Conservation (phyloP, 1,284 basidiomycete species). For the Boletus holoroseus region DNA sequence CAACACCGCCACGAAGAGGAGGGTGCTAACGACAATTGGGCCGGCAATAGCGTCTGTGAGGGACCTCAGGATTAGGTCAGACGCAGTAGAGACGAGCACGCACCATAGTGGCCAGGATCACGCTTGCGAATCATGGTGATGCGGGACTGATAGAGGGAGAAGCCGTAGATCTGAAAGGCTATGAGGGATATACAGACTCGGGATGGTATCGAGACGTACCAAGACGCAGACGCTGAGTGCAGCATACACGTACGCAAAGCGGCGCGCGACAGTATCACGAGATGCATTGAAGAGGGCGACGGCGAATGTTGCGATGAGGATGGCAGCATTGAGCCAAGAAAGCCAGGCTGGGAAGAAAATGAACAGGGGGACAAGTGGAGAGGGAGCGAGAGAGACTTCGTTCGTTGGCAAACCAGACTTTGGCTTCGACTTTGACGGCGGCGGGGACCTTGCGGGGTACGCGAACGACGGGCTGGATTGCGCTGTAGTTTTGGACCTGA, state of each 20-base stretch:
- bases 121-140: constrained; percentile 88
- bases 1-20: constrained; percentile 80
- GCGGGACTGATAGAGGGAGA: constrained; percentile 81
- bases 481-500: constrained; percentile 61
- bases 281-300: constrained; percentile 88
- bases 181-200: constrained; percentile 14
- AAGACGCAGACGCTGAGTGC: constrained; percentile 65
- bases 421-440: constrained; percentile 89
- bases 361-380: background rate
- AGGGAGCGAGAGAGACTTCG: constrained; percentile 57
- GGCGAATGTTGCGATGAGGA: constrained; percentile 82
- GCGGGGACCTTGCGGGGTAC: constrained; percentile 86
- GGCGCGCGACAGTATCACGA: constrained; percentile 64
- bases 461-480: constrained; percentile 57
- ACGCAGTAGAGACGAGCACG: constrained; percentile 23
- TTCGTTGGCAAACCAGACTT: constrained; percentile 99
- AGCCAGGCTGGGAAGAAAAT: constrained; percentile 65
- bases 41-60: constrained; percentile 69
- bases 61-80: background rate
- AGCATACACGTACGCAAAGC: constrained; percentile 85
- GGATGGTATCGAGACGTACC: constrained; percentile 36
- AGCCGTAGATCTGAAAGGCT: constrained; percentile 70
- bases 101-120: constrained; percentile 90
- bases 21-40: constrained; percentile 72
- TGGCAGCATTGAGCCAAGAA: constrained; percentile 81